Conservation (phyloP, 371 early-diverging fungal genomes). For the Zancudomyces culisetae region DNA sequence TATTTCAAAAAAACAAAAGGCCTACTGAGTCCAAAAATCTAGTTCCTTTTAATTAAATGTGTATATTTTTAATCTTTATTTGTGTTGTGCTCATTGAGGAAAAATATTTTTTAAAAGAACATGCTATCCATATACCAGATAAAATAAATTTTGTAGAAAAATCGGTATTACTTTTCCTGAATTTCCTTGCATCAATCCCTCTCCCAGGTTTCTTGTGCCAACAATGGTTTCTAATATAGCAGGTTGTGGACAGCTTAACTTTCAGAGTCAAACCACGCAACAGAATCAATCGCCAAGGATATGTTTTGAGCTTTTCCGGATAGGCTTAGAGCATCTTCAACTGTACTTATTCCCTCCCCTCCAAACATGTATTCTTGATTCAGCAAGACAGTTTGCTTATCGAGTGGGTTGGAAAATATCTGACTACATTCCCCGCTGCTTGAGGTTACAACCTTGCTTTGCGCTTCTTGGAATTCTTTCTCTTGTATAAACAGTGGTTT, state of each 20-base stretch:
- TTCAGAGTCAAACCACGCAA: neutral
- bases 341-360: neutral
- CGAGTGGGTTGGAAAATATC: neutral
- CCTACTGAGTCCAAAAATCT: neutral
- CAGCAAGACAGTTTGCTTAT: constrained; percentile 1
- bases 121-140: too few relatives aligned
- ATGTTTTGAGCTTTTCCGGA: neutral
- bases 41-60: too few relatives aligned
- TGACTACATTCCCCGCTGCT: neutral
- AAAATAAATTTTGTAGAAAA: too few relatives aligned
- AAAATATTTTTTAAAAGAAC: too few relatives aligned
- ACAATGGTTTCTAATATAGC: too few relatives aligned
- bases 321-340: neutral
- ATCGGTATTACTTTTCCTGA: too few relatives aligned
- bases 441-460: neutral
- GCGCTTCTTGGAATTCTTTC: neutral
- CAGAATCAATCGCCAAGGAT: neutral
- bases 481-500: constrained; percentile 5
- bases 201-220: too few relatives aligned
- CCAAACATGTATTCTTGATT: constrained; percentile 6
- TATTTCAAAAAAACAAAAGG: neutral
- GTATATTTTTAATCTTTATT: too few relatives aligned
- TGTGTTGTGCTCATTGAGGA: too few relatives aligned
- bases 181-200: too few relatives aligned
- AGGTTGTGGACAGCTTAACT: too few relatives aligned